Base-by-base conservation (phyloP, 1,284 basidiomycete genomes). In the Pseudozyma pruni region DNA sequence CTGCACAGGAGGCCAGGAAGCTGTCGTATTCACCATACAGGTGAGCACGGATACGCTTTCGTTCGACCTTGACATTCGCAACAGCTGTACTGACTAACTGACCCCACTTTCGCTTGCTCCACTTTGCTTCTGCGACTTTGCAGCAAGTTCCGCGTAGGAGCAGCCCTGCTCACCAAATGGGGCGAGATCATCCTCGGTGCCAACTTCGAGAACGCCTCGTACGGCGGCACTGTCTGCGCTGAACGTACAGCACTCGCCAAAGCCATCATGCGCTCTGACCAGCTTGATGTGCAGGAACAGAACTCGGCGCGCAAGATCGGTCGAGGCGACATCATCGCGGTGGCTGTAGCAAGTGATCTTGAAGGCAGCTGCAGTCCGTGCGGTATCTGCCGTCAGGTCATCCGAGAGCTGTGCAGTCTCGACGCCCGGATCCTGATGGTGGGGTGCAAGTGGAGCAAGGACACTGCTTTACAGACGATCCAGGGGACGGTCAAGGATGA, bases 161-260 rank as follows among this genome's bases (percentile, higher is more conserved):
- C 93, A 0, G 90, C 92, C 0, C 84, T 95, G 11, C 84, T 94
- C 17, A 85, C 88, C 1, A 81, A 86, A 0, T 87, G 90, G 58
- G 92, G 91, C 1, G 83, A 85, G 13, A 87, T 94, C 35, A 86
- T 93, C 63, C 90, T 88, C 51, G 93, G 93, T 5, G 88, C 90
- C 34, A 95, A 94, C 78, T 87, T 95, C 58, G 93, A 96, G 84
- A 95, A 95, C 77, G 92, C 92, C 0, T 91, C 91, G 0, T 94
- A 93, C 80, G 91, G 93, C 90, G 79, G 67, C 8, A 73, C 73
- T 1, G 72, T 79, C 41, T 82, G 80, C 44, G 80, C 80, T 9
- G 80, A 82, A 60, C 68, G 80, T 22, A 70, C 79, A 3, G 78
- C 77, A 8, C 60, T 82, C 16, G 61, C 69, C 23, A 79, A 75